phyloP scores from a whole-genome alignment of 2,329 filamentous ascomycete genomes.

The Colletotrichum euphorbiae region DNA sequence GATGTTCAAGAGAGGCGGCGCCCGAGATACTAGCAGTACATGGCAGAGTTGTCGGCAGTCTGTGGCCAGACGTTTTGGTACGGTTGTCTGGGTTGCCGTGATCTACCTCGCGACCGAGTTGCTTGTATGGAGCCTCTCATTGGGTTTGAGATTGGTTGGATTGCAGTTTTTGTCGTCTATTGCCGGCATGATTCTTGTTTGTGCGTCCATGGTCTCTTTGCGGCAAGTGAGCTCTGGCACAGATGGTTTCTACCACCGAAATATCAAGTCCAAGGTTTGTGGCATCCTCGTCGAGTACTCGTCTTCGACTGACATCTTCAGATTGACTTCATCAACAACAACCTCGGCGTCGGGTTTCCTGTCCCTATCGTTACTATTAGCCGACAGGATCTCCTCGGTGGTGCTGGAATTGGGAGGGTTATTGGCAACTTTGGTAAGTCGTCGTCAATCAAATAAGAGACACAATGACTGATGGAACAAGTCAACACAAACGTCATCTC shows the following conservation, averaged over 20 bases:
- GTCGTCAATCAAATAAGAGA: fast-evolving
- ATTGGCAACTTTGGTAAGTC: slow-evolving; percentile 58
- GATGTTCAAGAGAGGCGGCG: slow-evolving; percentile 24
- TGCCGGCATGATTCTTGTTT: slow-evolving; percentile 58
- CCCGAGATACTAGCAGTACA: neutral
- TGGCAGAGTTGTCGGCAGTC: slow-evolving; percentile 3
- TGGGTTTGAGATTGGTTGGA: slow-evolving; percentile 46
- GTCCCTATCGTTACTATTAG: slow-evolving; percentile 62
- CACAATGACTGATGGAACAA: slow-evolving; percentile 36
- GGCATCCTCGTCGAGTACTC: neutral
- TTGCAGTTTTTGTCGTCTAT: slow-evolving; percentile 62
- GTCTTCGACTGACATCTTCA: slow-evolving; percentile 42
- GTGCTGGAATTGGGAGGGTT: slow-evolving; percentile 54
- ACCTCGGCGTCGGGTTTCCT: slow-evolving; percentile 64
- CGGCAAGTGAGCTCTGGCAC: slow-evolving; percentile 37
- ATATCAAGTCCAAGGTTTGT: slow-evolving; percentile 51
- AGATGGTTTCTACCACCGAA: slow-evolving; percentile 46
- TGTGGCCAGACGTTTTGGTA: slow-evolving; percentile 18
- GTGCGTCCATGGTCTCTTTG: slow-evolving; percentile 49
- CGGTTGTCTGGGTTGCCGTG: slow-evolving; percentile 49
- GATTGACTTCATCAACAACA: slow-evolving; percentile 63
- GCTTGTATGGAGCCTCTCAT: slow-evolving; percentile 58
- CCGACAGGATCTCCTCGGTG: slow-evolving; percentile 47
- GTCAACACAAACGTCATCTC: slow-evolving; percentile 51
- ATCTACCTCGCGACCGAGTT: slow-evolving; percentile 57